These are phyloP conservation scores for Lactarius trivialis DNA, from an alignment of 768 basidiomycete species.

Conservation along the genomic window DNA sequence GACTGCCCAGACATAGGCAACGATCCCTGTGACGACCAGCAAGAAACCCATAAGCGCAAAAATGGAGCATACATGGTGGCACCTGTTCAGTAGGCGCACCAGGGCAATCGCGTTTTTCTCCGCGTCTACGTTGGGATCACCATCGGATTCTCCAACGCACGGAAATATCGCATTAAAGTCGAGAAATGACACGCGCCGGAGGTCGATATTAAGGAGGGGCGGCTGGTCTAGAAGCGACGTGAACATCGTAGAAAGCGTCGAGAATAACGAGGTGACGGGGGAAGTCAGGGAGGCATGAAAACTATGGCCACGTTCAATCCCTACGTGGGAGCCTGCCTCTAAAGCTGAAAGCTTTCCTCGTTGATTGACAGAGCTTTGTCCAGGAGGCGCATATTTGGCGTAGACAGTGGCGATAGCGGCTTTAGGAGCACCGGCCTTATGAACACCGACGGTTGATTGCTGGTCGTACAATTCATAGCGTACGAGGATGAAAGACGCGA, in stretches of 20 bases:
- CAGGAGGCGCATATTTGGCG: neutral
- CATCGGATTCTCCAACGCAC: neutral
- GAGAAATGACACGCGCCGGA: slow-evolving; percentile 7
- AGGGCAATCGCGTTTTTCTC: slow-evolving; percentile 13
- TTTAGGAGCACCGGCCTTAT: neutral
- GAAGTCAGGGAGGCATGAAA: neutral
- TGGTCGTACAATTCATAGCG: slow-evolving; percentile 10
- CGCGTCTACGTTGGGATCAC: slow-evolving; percentile 2
- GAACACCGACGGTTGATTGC: neutral
- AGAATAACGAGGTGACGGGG: neutral
- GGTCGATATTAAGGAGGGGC: slow-evolving; percentile 15
- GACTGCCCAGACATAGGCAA: slow-evolving; percentile 14
- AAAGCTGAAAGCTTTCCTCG: slow-evolving; percentile 1
- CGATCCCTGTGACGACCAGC: slow-evolving; percentile 14
- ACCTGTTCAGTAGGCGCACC: slow-evolving; percentile 15
- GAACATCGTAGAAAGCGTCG: neutral
- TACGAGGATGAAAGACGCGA: slow-evolving; percentile 18
- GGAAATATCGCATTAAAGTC: neutral
- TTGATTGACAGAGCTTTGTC: neutral
- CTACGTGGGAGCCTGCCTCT: slow-evolving; percentile 5
- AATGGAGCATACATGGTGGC: slow-evolving; percentile 11
- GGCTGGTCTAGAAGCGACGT: slow-evolving; percentile 11
- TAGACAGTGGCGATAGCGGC: neutral
- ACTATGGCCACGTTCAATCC: neutral
- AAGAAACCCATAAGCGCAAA: slow-evolving; percentile 19